Evolutionary conservation across 1,284 basidiomycete genomes (phyloP), one percentile per base, ranked within the genome.

Genomic region (Cryptococcus depauperatus): DNA sequence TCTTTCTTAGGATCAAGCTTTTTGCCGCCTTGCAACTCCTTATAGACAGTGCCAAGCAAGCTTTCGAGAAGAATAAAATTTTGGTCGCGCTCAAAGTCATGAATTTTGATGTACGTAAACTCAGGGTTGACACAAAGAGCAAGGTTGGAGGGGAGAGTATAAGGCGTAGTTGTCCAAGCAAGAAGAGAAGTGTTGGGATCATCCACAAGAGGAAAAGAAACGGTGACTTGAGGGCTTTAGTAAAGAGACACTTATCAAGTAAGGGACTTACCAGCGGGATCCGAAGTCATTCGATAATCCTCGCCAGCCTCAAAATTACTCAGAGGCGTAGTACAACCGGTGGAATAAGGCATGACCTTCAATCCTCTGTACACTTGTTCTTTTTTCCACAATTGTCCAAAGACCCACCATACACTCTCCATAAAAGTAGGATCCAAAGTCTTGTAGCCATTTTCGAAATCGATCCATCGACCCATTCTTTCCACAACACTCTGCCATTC

Each of bases 331-430:
- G 91, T 92, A 64, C 87, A 89, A 10, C 88, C 93, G 1, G 87
- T 93, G 10, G 95, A 97, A 70, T 99, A 99, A 3, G 95, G 95
- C 92, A 99, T 97, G 55, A 99, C 95, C 52, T 81, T 79, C 58
- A 92, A 75, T 3, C 93, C 95, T 21, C 89, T 80, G 72, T 98
- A 99, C 22, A 99, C 91, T 73, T 92, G 74, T n/a, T 78, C 82
- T 71, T 93, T 96, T 56, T 90, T 80, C 78, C 83, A 92, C 13
- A 98, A 78, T 68, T 91, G 82, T 48, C 82, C 78, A 73, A 99
- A 98, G n/a, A 89, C 93, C 95, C 95, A 98, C 95, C 95, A 98
- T 18, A 96, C 89, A 37, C 82, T 84, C 76, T 99, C 95, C 95
- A 99, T 98, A 71, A 90, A 99, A 19, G 80, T 76, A 5, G 82